phyloP scores from a whole-genome alignment of 1,284 basidiomycete genomes.

The Ceratobasidium sp. region DNA sequence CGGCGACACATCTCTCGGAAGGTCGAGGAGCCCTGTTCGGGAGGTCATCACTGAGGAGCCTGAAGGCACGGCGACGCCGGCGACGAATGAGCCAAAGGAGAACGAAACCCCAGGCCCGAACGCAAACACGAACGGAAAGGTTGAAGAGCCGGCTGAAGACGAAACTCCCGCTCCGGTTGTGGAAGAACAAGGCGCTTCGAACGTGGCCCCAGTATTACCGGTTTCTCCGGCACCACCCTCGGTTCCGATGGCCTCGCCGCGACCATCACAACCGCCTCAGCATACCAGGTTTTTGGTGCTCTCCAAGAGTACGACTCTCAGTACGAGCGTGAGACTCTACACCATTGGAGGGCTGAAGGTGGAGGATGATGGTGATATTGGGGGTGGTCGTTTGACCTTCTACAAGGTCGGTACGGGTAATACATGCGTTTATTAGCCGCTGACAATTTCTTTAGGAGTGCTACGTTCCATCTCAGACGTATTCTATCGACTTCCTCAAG shows the following conservation, averaged over 20 bases:
- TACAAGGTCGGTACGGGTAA: slow-evolving; percentile 18
- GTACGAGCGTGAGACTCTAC: slow-evolving; percentile 29
- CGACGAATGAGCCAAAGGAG: background rate
- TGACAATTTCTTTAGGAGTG: slow-evolving; percentile 14
- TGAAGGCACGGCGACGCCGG: background rate
- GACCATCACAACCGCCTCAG: slow-evolving; percentile 11
- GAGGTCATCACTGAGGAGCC: slow-evolving; percentile 32
- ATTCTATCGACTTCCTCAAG: slow-evolving; percentile 37
- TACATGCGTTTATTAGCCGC: background rate
- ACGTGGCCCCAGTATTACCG: background rate
- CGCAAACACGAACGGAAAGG: slow-evolving; percentile 1
- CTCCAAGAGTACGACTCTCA: slow-evolving; percentile 37
- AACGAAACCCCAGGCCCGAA: too few species aligned
- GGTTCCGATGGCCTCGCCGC: background rate
- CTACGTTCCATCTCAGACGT: slow-evolving; percentile 36
- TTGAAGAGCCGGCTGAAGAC: background rate
- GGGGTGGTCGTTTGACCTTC: slow-evolving; percentile 26
- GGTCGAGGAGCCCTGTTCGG: slow-evolving; percentile 11
- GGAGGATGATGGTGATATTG: slow-evolving; percentile 37
- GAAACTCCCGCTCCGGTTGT: background rate
- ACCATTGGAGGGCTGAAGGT: slow-evolving; percentile 36
- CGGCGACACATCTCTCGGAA: background rate
- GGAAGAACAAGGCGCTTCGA: background rate
- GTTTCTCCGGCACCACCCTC: slow-evolving; percentile 6
- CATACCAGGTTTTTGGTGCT: slow-evolving; percentile 27